These are phyloP conservation scores for Brettanomyces bruxellensis DNA, from an alignment of 805 yeast genomes.

Conservation along the genomic window DNA sequence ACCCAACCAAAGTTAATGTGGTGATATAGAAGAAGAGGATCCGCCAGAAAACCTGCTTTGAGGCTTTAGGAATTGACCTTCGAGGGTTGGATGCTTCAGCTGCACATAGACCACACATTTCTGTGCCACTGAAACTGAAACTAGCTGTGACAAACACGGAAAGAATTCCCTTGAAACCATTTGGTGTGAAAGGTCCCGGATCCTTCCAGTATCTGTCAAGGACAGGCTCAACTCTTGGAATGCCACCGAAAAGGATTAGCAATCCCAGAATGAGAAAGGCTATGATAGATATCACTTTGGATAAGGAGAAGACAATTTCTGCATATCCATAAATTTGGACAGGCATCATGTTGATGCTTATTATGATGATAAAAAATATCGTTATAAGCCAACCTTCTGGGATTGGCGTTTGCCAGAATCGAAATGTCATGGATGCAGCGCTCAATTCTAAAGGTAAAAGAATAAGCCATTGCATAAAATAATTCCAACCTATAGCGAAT, in stretches of 20 bases:
- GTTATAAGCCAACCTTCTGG: constrained; percentile 44
- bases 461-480: constrained; percentile 43
- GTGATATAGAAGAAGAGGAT: constrained; percentile 37
- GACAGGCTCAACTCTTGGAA: constrained; percentile 32
- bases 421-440: constrained; percentile 46
- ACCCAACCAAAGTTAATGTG: constrained; percentile 35
- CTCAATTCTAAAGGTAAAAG: constrained; percentile 43
- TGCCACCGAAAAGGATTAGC: constrained; percentile 39
- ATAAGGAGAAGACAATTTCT: constrained; percentile 39
- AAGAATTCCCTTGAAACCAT: constrained; percentile 43
- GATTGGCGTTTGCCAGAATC: constrained; percentile 35
- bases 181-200: constrained; percentile 33
- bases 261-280: constrained; percentile 49
- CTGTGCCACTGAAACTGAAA: constrained; percentile 47
- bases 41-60: constrained; percentile 51
- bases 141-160: constrained; percentile 48
- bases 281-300: constrained; percentile 39
- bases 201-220: constrained; percentile 38
- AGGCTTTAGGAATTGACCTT: constrained; percentile 40
- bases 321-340: constrained; percentile 49
- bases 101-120: constrained; percentile 41
- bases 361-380: constrained; percentile 38
- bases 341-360: constrained; percentile 42
- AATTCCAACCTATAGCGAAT: constrained; percentile 53
- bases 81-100: constrained; percentile 41